Evolutionary conservation across 257 asterid genomes (phyloP), one percentile per base, ranked within the genome.

Genomic region (Lavandula angustifolia): DNA sequence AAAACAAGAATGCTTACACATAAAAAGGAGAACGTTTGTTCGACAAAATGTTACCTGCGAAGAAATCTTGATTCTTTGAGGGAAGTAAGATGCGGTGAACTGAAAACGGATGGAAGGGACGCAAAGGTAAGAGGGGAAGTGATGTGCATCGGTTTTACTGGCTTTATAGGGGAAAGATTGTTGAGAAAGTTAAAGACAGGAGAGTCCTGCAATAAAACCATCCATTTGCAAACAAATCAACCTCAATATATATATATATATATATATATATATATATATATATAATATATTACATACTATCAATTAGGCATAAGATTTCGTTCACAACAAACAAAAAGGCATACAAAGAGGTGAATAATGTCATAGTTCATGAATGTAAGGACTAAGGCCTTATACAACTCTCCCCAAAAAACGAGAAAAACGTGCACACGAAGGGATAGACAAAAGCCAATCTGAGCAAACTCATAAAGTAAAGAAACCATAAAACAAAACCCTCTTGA

Each of bases 81-180:
- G 33, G 88, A 73, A 69, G 34, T 65, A 70, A 76, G 86, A 43
- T 87, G 95, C 2, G 99, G 97, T 16, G 99, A 92, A 43, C 94
- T 80, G 84, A 92, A 92, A 76, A 89, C 81, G 0, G 96, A 80
- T 14, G 95, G 90, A 62, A 76, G 75, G 1, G 95, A 77, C 0
- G 85, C 70, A 54, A 85, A 82, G 76, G 75, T 73, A 40, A 89
- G 95, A 22, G 95, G 81, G 66, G 86, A 54, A 40, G 87, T 60
- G 9, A 80, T 66, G 79, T 77, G 80, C 13, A 42, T 60, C 9
- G 97, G 73, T 78, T 87, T 85, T 13, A 82, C 80, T 1, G 84
- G 88, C 73, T 84, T 79, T 64, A 92, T 89, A 1, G 99, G 99
- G 5, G 99, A 92, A 57, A 92, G 99, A 63, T 44, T 84, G 80